Conservation (phyloP, 768 basidiomycete genomes). For the Fomitopsis serialis region DNA sequence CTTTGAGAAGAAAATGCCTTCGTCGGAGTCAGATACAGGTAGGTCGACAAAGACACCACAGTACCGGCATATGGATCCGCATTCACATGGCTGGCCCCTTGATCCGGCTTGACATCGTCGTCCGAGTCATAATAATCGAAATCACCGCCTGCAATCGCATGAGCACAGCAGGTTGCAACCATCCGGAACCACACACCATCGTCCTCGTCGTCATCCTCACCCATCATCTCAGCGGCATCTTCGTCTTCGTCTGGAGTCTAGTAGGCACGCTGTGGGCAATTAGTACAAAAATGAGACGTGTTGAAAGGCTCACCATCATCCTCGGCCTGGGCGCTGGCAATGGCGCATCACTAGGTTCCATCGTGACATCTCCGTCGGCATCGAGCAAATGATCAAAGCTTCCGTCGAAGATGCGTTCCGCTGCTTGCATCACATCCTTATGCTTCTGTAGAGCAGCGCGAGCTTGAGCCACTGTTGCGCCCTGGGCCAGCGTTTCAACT, state of each 20-base stretch:
- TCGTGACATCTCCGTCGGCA: slow-evolving; percentile 35
- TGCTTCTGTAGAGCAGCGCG: slow-evolving; percentile 74
- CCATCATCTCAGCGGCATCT: slow-evolving; percentile 40
- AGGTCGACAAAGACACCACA: background rate
- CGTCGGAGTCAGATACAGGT: slow-evolving; percentile 5
- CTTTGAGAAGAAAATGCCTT: slow-evolving; percentile 94
- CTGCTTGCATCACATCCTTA: slow-evolving; percentile 90
- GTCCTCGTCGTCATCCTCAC: slow-evolving; percentile 44
- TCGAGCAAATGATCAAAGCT: slow-evolving; percentile 72
- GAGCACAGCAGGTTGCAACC: background rate
- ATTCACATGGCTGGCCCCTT: slow-evolving; percentile 39
- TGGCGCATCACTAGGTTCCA: slow-evolving; percentile 12
- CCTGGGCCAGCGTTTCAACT: slow-evolving; percentile 38
- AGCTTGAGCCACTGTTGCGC: slow-evolving; percentile 78
- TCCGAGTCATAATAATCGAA: slow-evolving; percentile 84
- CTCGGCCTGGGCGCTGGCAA: slow-evolving; percentile 12
- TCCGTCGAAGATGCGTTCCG: slow-evolving; percentile 81
- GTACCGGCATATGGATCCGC: slow-evolving; percentile 88
- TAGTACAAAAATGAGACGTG: background rate
- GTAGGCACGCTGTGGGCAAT: background rate
- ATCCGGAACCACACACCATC: slow-evolving; percentile 31
- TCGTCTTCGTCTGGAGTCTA: slow-evolving; percentile 59
- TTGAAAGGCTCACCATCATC: slow-evolving; percentile 20
- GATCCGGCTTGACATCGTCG: slow-evolving; percentile 44
- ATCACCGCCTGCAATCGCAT: slow-evolving; percentile 36